These are phyloP conservation scores for Aegilops speltoides DNA, from an alignment of 176 grass and related monocot genomes.

Conservation along the genomic window DNA sequence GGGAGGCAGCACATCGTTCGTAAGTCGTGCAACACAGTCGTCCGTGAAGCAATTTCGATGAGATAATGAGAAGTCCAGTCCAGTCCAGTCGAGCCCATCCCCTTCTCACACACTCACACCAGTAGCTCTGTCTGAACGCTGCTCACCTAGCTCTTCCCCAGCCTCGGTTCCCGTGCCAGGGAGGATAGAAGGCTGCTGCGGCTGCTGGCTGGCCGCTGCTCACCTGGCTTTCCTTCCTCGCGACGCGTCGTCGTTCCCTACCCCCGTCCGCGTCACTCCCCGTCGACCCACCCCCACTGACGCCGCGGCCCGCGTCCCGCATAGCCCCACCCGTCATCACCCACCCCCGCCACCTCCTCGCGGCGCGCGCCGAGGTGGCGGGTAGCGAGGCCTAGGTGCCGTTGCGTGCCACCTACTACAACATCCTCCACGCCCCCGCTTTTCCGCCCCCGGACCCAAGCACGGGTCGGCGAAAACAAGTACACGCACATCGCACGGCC, in stretches of 20 bases:
- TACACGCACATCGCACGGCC: neutral
- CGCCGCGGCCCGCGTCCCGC: accelerated
- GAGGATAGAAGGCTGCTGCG: neutral
- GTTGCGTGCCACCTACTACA: slow-evolving; percentile 56
- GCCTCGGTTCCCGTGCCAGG: neutral
- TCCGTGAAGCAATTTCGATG: too few relatives aligned
- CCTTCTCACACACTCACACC: too few relatives aligned
- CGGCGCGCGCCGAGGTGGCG: slow-evolving; percentile 38
- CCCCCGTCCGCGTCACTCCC: neutral
- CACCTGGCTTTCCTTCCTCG: slow-evolving; percentile 20
- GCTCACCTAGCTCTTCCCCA: too few relatives aligned
- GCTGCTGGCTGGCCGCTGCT: neutral
- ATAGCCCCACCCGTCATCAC: neutral
- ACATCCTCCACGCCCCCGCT: neutral
- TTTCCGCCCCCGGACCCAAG: slow-evolving; percentile 39
- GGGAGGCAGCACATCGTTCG: too few relatives aligned
- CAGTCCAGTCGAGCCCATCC: too few relatives aligned
- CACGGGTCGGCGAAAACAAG: slow-evolving; percentile 29
- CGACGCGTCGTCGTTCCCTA: neutral
- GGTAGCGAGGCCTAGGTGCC: slow-evolving; percentile 30
- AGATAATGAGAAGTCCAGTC: too few relatives aligned
- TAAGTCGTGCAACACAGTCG: too few relatives aligned
- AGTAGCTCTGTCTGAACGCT: too few relatives aligned
- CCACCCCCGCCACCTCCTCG: slow-evolving; percentile 14
- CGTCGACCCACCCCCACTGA: neutral